Conservation (phyloP, 2,329 filamentous ascomycete genomes). For the Aureobasidium sp. region DNA sequence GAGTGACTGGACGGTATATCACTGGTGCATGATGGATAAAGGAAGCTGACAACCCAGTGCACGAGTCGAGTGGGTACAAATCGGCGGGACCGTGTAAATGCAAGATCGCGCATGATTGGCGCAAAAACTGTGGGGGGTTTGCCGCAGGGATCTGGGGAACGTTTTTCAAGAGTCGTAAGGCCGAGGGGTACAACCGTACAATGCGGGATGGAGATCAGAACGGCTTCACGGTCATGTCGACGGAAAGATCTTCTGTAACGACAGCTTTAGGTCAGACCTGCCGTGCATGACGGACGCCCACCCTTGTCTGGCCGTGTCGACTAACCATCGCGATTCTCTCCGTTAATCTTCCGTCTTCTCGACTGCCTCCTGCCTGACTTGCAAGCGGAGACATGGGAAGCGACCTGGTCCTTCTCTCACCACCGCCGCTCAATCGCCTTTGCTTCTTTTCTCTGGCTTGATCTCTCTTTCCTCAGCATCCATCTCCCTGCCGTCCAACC, state of each 20-base stretch:
- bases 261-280: not conserved
- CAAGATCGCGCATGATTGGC: conserved; percentile 10
- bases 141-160: conserved; percentile 1
- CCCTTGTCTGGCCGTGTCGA: not conserved
- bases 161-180: not conserved
- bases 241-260: not conserved
- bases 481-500: not conserved
- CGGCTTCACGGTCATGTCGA: not conserved
- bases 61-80: not conserved
- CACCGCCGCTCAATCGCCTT: not conserved
- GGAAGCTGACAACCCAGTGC: not conserved
- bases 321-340: conserved; percentile 3
- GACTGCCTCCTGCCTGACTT: not conserved
- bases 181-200: conserved; percentile 5
- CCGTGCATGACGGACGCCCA: not conserved
- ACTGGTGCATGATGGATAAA: not conserved
- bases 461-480: not conserved
- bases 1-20: not conserved
- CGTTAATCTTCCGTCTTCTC: conserved; percentile 10
- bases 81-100: not conserved
- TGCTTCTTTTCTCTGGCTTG: not conserved
- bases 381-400: not conserved
- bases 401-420: not conserved
- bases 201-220: not conserved
- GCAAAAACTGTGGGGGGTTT: conserved; percentile 5